These are phyloP conservation scores for Cercospora beticola DNA, from an alignment of 2,329 filamentous ascomycete genomes.

Conservation along the genomic window DNA sequence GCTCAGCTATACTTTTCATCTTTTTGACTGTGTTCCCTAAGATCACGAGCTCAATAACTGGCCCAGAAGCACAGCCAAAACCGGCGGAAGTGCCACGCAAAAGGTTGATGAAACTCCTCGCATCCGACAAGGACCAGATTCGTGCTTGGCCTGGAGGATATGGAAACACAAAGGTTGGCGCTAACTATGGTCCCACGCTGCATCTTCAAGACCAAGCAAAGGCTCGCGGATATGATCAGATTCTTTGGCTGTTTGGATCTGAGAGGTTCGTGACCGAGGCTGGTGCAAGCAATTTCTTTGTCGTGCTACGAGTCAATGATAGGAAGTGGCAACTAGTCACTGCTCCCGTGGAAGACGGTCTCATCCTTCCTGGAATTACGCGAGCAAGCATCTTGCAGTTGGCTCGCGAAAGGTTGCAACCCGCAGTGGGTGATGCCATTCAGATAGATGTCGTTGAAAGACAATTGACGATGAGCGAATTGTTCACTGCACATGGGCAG, in stretches of 20 bases:
- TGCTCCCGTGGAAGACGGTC: conserved; percentile 72
- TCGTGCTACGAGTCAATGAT: conserved; percentile 66
- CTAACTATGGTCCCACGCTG: conserved; percentile 83
- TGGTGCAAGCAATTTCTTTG: conserved; percentile 88
- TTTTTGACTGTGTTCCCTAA: conserved; percentile 54
- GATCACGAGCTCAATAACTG: conserved; percentile 33
- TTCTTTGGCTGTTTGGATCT: conserved; percentile 71
- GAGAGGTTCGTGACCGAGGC: conserved; percentile 80
- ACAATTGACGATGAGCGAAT: conserved; percentile 25
- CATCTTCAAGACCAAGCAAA: conserved; percentile 72
- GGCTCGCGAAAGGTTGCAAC: conserved; percentile 58
- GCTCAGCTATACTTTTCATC: conserved; percentile 82
- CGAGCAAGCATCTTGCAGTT: conserved; percentile 73
- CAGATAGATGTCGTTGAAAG: conserved; percentile 27
- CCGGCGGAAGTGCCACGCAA: conserved; percentile 29
- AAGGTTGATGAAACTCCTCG: conserved; percentile 65
- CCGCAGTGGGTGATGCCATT: conserved; percentile 24
- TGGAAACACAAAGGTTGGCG: conserved; percentile 84
- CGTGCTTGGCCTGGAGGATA: conserved; percentile 91
- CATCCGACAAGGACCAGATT: conserved; percentile 73
- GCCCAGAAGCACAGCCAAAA: conserved; percentile 15
- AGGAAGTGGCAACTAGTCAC: conserved; percentile 71
- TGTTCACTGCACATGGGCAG: conserved; percentile 20
- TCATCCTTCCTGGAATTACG: conserved; percentile 86
- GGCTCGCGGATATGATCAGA: conserved; percentile 73